Evolutionary conservation across 495 filamentous ascomycete species (phyloP).

Genomic region (Sordaria brevicollis): DNA sequence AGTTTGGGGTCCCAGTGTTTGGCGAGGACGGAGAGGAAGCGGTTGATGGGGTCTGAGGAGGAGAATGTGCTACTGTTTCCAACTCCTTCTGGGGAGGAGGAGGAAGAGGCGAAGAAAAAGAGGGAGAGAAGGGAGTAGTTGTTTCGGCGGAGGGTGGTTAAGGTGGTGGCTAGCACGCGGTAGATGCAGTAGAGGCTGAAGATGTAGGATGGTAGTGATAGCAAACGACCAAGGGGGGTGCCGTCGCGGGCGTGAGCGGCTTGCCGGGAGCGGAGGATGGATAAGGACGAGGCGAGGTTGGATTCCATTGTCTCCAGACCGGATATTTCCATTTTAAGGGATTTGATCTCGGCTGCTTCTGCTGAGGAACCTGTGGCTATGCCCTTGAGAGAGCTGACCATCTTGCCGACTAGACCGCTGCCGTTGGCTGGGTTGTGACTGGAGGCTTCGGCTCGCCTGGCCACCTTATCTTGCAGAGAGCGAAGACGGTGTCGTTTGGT

Average conservation of each 20-base stretch:
- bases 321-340: constrained; percentile 62
- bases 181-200: constrained; percentile 73
- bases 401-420: constrained; percentile 55
- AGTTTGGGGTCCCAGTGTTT: constrained; percentile 62
- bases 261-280: constrained; percentile 45
- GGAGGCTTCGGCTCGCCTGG: constrained; percentile 21
- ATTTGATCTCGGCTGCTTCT: constrained; percentile 51
- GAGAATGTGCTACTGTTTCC: constrained; percentile 40
- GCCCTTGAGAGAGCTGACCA: constrained; percentile 42
- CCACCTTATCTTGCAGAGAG: constrained; percentile 52
- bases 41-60: constrained; percentile 65
- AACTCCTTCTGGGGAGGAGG: neutral
- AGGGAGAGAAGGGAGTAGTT: constrained; percentile 36
- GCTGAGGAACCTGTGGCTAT: constrained; percentile 47
- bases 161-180: constrained; percentile 55
- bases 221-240: constrained; percentile 49
- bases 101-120: neutral
- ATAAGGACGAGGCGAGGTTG: constrained; percentile 50
- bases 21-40: constrained; percentile 61
- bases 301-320: constrained; percentile 67
- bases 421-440: constrained; percentile 29
- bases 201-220: constrained; percentile 47
- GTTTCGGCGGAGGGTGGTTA: constrained; percentile 49
- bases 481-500: constrained; percentile 59
- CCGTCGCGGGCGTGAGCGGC: constrained; percentile 50